These are phyloP conservation scores for Zizania palustris DNA, from an alignment of 202 grass and related monocot genomes.

Conservation along the genomic window DNA sequence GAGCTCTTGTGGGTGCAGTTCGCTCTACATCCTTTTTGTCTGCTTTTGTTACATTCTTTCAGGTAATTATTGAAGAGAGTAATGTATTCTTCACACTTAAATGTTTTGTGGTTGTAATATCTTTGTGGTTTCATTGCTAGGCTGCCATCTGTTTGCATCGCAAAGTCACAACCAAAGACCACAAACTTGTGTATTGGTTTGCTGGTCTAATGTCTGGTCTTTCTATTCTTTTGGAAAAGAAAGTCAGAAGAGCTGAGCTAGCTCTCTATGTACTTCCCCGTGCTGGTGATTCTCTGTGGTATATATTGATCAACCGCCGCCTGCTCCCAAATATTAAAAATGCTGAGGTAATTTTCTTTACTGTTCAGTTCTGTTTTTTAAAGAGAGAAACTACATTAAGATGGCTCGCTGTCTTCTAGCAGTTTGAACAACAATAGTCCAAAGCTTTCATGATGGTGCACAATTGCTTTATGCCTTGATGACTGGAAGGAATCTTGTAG, in stretches of 20 bases:
- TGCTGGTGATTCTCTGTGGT: slow-evolving; percentile 91
- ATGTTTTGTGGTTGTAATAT: slow-evolving; percentile 37
- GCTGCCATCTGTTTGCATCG: slow-evolving; percentile 88
- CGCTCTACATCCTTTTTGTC: slow-evolving; percentile 95
- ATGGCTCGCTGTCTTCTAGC: neutral
- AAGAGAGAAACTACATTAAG: neutral
- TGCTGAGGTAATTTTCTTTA: slow-evolving; percentile 73
- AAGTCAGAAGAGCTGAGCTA: slow-evolving; percentile 88
- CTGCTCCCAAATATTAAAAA: slow-evolving; percentile 85
- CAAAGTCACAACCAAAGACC: slow-evolving; percentile 86
- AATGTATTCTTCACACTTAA: slow-evolving; percentile 20
- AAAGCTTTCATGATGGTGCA: slow-evolving; percentile 1
- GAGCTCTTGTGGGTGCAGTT: slow-evolving; percentile 86
- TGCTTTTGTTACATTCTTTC: slow-evolving; percentile 88
- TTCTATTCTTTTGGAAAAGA: slow-evolving; percentile 96
- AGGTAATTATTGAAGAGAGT: slow-evolving; percentile 57
- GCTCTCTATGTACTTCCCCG: slow-evolving; percentile 95
- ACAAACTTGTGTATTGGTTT: slow-evolving; percentile 96
- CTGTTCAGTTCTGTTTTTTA: neutral
- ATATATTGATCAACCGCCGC: slow-evolving; percentile 89
- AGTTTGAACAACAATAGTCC: neutral
- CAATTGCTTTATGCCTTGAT: slow-evolving; percentile 27
- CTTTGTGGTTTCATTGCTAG: slow-evolving; percentile 50
- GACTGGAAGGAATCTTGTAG: slow-evolving; percentile 10
- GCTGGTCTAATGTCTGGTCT: slow-evolving; percentile 81